Evolutionary conservation across 176 grass and related monocot genomes (phyloP).

Genomic region (Hordeum vulgare): DNA sequence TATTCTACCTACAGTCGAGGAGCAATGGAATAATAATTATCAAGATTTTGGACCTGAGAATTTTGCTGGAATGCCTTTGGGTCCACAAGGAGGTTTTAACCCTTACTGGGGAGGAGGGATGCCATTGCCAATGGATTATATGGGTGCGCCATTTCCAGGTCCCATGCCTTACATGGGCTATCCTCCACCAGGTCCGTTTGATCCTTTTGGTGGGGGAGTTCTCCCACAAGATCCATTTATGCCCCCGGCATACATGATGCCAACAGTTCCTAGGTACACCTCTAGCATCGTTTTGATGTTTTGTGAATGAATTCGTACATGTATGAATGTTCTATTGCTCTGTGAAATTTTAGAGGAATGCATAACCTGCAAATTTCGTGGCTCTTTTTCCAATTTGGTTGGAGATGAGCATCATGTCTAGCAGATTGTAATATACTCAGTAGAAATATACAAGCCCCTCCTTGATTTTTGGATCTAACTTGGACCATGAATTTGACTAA

Average conservation of each 20-base stretch:
- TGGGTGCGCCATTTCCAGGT: constrained; percentile 61
- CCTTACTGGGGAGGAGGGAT: constrained; percentile 69
- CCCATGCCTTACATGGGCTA: constrained; percentile 84
- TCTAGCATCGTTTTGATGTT: constrained; percentile 6
- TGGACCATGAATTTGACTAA: not conserved
- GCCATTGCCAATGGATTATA: constrained; percentile 81
- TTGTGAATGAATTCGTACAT: constrained; percentile 5
- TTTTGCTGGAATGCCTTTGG: constrained; percentile 76
- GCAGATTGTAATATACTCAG: not conserved
- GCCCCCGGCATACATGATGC: constrained; percentile 81
- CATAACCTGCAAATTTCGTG: not conserved
- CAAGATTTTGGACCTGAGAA: constrained; percentile 72
- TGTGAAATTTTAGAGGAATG: constrained; percentile 4
- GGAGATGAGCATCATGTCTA: not conserved
- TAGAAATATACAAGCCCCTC: not conserved
- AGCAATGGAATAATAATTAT: constrained; percentile 82
- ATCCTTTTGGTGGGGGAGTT: constrained; percentile 56
- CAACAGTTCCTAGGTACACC: constrained; percentile 70
- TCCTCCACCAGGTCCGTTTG: constrained; percentile 70
- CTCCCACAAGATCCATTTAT: constrained; percentile 89
- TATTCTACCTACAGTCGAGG: constrained; percentile 39
- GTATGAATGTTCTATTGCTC: not conserved
- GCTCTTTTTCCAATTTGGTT: constrained; percentile 14
- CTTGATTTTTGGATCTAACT: not conserved
- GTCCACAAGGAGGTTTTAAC: constrained; percentile 64